Percentiles rank a stretch among this genome's conserved stretches.
Conservation (phyloP, 768 basidiomycete genomes). For the Nidula microcarpa region DNA sequence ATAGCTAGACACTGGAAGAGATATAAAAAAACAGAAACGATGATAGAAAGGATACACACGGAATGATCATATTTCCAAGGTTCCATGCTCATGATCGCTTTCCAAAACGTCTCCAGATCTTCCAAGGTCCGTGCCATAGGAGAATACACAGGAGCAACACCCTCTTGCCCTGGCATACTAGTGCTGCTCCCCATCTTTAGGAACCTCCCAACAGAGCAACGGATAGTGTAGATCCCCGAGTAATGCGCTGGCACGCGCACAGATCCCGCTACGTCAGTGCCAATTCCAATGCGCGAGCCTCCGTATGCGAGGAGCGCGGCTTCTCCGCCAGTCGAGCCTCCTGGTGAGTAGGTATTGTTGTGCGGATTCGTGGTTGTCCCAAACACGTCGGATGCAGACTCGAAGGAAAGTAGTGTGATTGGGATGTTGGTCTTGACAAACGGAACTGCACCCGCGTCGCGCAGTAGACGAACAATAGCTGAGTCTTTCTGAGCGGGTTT, state of each 20-base stretch:
- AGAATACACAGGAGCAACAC: slow-evolving; percentile 47
- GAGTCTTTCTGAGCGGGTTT: slow-evolving; percentile 44
- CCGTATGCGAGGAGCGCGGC: slow-evolving; percentile 59
- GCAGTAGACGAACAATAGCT: slow-evolving; percentile 47
- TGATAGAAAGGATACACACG: slow-evolving; percentile 21
- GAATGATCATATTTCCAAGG: slow-evolving; percentile 65
- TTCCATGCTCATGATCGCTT: slow-evolving; percentile 53
- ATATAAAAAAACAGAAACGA: slow-evolving; percentile 15
- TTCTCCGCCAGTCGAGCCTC: slow-evolving; percentile 73
- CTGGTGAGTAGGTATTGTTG: slow-evolving; percentile 48
- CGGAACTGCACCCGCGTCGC: slow-evolving; percentile 60
- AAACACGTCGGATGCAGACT: slow-evolving; percentile 54
- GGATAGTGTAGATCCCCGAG: slow-evolving; percentile 60
- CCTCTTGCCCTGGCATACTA: slow-evolving; percentile 57
- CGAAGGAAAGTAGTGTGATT: slow-evolving; percentile 55
- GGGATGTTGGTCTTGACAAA: slow-evolving; percentile 70
- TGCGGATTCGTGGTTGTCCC: slow-evolving; percentile 62
- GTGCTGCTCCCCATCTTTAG: slow-evolving; percentile 40
- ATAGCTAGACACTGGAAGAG: slow-evolving; percentile 32
- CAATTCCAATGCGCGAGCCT: slow-evolving; percentile 59
- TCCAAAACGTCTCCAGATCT: slow-evolving; percentile 54
- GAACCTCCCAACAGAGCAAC: slow-evolving; percentile 46
- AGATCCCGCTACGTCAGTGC: slow-evolving; percentile 69
- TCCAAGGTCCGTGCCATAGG: slow-evolving; percentile 61
- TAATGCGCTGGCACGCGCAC: slow-evolving; percentile 66